These are phyloP conservation scores for Cystobasidium sp. DNA, from an alignment of 1,284 basidiomycete species.

Conservation along the genomic window DNA sequence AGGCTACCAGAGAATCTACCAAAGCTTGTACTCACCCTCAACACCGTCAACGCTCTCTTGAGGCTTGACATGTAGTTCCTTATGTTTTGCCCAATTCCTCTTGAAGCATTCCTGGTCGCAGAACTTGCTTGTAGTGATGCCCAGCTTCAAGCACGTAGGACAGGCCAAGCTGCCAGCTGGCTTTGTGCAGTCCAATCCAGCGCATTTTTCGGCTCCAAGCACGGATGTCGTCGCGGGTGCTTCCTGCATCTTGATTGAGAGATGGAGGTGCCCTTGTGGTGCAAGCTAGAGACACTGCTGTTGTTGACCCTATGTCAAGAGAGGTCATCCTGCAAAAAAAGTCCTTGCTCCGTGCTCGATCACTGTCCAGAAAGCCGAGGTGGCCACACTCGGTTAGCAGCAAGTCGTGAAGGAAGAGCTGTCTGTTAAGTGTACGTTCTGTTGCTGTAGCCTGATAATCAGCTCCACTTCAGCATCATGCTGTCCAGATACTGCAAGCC, in stretches of 20 bases:
- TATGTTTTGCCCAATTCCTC: conserved; percentile 63
- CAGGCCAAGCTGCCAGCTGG: conserved; percentile 37
- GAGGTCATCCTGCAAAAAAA: neutral
- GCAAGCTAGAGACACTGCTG: neutral
- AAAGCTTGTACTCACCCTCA: conserved; percentile 60
- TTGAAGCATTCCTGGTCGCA: conserved; percentile 86
- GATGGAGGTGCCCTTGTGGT: neutral
- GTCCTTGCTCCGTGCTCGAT: too few species aligned
- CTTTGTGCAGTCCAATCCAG: conserved; percentile 36
- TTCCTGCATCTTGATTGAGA: conserved; percentile 18
- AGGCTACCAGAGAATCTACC: neutral
- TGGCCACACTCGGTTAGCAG: too few species aligned
- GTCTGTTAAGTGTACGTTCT: too few species aligned
- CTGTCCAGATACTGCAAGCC: too few species aligned
- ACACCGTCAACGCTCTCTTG: conserved; percentile 62
- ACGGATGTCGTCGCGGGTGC: conserved; percentile 39
- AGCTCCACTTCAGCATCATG: too few species aligned
- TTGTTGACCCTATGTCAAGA: neutral
- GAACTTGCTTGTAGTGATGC: conserved; percentile 78
- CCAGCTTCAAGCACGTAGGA: conserved; percentile 53
- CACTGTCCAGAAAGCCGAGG: too few species aligned
- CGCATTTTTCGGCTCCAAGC: conserved; percentile 29
- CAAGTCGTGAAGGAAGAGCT: too few species aligned
- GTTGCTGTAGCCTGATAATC: too few species aligned
- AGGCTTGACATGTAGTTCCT: conserved; percentile 69